Percentiles rank a stretch among this genome's conserved stretches.
Evolutionary conservation across 2,329 filamentous ascomycete genomes (phyloP).

Genomic region (Fusarium drepaniforme): DNA sequence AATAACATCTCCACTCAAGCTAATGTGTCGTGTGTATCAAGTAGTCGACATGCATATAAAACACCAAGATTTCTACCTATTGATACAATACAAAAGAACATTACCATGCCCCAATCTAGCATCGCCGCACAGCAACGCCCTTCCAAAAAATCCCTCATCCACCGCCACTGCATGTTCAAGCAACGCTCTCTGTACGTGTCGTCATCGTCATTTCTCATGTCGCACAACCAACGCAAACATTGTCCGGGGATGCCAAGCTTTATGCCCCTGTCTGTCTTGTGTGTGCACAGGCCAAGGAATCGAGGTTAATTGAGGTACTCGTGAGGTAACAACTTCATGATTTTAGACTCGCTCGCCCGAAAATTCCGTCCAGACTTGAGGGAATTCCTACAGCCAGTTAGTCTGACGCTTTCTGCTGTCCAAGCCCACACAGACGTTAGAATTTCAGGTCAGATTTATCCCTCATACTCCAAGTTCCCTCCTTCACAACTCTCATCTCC

Average conservation of each 20-base stretch:
- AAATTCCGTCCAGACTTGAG: neutral
- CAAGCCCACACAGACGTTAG: neutral
- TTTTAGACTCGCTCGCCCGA: neutral
- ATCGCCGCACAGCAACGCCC: neutral
- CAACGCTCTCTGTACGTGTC: neutral
- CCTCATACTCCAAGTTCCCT: neutral
- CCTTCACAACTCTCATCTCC: neutral
- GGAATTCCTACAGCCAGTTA: neutral
- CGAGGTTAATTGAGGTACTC: neutral
- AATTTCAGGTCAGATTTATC: neutral
- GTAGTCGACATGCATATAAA: constrained; percentile 9
- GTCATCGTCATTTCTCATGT: neutral
- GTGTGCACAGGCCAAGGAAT: neutral
- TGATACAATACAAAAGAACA: constrained; percentile 30
- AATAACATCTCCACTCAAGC: constrained; percentile 17
- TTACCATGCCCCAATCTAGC: constrained; percentile 16
- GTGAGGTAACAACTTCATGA: neutral
- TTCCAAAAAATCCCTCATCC: constrained; percentile 22
- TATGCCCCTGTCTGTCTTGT: neutral
- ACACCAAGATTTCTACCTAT: constrained; percentile 12
- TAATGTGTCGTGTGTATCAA: constrained; percentile 10
- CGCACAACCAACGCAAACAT: neutral
- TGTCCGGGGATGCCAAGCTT: neutral
- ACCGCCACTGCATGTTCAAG: neutral
- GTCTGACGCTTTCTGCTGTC: neutral